Conservation (phyloP, 306 rosid species). For the Medicago arabica region DNA sequence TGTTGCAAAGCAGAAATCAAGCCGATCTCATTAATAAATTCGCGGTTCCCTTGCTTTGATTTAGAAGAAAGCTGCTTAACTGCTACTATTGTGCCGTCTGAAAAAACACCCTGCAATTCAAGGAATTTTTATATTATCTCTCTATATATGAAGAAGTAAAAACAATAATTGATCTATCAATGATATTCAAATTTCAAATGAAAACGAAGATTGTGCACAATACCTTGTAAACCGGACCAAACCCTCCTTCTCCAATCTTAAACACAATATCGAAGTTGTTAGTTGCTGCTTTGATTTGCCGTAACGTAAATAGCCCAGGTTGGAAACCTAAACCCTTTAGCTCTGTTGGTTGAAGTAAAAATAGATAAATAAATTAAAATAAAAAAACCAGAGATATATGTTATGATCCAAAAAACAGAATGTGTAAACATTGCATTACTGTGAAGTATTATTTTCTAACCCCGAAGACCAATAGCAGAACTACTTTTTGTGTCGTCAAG, state of each 20-base stretch:
- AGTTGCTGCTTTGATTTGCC: conserved; percentile 68
- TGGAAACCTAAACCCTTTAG: conserved; percentile 56
- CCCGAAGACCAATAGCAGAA: too few relatives aligned
- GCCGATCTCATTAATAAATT: conserved; percentile 71
- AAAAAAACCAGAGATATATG: neutral
- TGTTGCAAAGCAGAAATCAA: conserved; percentile 71
- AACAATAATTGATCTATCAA: too few relatives aligned
- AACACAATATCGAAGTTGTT: conserved; percentile 54
- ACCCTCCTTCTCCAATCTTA: conserved; percentile 83
- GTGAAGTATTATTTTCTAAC: too few relatives aligned
- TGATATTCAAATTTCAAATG: neutral
- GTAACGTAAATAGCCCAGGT: conserved; percentile 59
- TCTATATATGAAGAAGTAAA: too few relatives aligned
- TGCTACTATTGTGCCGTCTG: conserved; percentile 62
- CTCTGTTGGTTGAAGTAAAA: conserved; percentile 43
- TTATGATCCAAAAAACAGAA: too few relatives aligned
- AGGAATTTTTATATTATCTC: neutral
- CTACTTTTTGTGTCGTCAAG: too few relatives aligned
- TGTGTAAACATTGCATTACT: too few relatives aligned
- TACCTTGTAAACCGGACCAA: conserved; percentile 82
- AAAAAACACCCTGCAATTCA: conserved; percentile 60
- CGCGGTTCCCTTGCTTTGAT: conserved; percentile 76
- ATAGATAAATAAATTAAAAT: neutral
- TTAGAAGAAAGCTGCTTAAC: conserved; percentile 73
- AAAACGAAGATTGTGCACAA: neutral